A percentile compares a stretch with the other conserved stretches of the same genome.
These are phyloP conservation scores for Penicillium olsonii DNA, from an alignment of 2,329 filamentous ascomycete genomes.

Conservation along the genomic window DNA sequence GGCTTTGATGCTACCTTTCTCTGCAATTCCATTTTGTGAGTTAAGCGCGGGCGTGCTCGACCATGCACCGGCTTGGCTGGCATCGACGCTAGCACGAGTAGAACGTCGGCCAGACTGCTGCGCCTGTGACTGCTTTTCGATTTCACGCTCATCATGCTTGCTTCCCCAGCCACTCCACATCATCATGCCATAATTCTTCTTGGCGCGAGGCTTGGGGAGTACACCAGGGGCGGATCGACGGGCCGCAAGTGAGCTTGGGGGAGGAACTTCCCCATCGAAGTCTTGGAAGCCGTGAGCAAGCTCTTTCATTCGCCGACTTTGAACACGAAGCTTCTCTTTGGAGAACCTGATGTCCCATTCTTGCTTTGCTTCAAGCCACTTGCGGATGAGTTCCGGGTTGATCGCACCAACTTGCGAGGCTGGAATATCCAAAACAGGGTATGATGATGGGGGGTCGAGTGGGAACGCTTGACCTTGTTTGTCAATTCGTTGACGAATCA, in stretches of 20 bases:
- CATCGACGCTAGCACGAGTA: conserved; percentile 29
- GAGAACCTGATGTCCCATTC: conserved; percentile 74
- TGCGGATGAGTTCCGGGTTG: conserved; percentile 75
- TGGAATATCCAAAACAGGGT: conserved; percentile 67
- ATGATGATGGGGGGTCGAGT: conserved; percentile 63
- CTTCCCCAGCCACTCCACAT: conserved; percentile 88
- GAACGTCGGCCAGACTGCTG: conserved; percentile 23
- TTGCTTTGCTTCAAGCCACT: conserved; percentile 76
- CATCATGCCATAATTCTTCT: conserved; percentile 72
- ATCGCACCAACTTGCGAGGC: conserved; percentile 71
- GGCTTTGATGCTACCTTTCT: not conserved
- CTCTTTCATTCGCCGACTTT: conserved; percentile 72
- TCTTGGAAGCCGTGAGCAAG: conserved; percentile 70
- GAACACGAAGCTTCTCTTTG: conserved; percentile 68
- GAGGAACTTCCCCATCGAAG: conserved; percentile 75
- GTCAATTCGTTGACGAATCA: conserved; percentile 88
- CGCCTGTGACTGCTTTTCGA: conserved; percentile 43
- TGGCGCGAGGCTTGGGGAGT: conserved; percentile 26
- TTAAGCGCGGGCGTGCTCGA: conserved; percentile 19
- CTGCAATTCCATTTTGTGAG: not conserved
- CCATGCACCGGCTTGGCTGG: conserved; percentile 28
- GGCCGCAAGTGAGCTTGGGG: conserved; percentile 79
- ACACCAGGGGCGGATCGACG: conserved; percentile 51
- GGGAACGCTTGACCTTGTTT: conserved; percentile 73
- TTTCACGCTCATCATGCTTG: conserved; percentile 78